Evolutionary conservation across 2,329 filamentous ascomycete species (phyloP), one percentile per base, ranked within the genome.

Genomic region (Didymella sp.): DNA sequence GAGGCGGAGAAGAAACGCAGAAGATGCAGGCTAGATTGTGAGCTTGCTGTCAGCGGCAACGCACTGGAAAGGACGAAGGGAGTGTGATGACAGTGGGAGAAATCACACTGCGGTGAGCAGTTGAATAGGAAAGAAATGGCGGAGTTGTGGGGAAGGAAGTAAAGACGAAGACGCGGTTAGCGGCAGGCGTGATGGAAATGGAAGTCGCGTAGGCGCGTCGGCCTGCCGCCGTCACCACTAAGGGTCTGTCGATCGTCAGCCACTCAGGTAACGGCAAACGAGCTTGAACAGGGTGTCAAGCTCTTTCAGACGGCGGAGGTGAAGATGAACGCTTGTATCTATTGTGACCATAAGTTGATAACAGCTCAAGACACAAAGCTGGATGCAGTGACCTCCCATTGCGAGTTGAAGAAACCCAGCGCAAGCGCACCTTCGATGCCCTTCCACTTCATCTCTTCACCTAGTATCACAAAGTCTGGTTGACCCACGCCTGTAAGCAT

Each of bases 401-500:
- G 59, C 56, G 76, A 74, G 63, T 85, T 82, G 60, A 86, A 81
- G 69, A 83, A 85, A 0, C 84, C 84, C 73, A 85, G 76, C 2
- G 82, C 82, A 53, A 83, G 67, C 5, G 79, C 76, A 5, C 84
- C 84, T 40, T 79, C 82, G 41, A 81, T 71, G 1, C 84, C 84
- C 60, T 78, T 79, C 80, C 80, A 84, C 54, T 77, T 74, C 67
- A 80, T 80, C 22, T 70, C 76, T 49, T 73, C 65, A 40, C 79
- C 76, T 25, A 83, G 62, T 2, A 87, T 68, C 4, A 86, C 74
- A 62, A 85, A 86, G 62, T 87, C 84, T 12, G 85, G 84, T 62
- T 85, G 82, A 0, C 84, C 83, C 45, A 80, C 81, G 8, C 85
- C 84, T 17, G 84, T 83, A 48, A 85, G 69, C 62, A 82, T 80